Conservation (phyloP, 352 stramenopile genomes). For the Phytophthora syringae region DNA sequence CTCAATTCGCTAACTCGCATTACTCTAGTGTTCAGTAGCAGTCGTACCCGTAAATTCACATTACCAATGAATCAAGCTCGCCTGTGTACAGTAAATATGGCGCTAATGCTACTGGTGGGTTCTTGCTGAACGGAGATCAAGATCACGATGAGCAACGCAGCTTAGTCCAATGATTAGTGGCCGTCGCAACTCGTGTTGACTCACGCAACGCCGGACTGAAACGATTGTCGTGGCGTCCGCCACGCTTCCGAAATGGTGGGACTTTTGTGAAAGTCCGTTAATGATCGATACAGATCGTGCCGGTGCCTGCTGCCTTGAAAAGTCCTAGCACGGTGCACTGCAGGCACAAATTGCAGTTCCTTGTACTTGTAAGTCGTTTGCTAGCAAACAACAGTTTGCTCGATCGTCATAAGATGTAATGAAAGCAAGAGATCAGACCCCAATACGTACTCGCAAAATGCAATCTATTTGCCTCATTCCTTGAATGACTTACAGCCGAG, state of each 20-base stretch:
- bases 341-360: no score
- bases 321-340: no score
- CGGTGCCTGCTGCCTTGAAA: not conserved
- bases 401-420: no score
- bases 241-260: not conserved
- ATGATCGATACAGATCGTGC: slow-evolving; percentile 3
- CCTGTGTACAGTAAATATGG: no score
- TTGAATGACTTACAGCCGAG: not conserved
- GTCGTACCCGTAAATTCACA: not conserved
- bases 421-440: no score
- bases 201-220: not conserved
- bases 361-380: no score
- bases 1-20: slow-evolving; percentile 56
- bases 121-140: slow-evolving; percentile 7
- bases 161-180: not conserved
- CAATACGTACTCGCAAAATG: no score
- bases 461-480: no score
- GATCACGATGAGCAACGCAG: not conserved
- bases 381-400: no score
- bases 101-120: slow-evolving; percentile 33
- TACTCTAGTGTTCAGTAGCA: slow-evolving; percentile 1
- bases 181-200: slow-evolving; percentile 13
- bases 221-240: not conserved
- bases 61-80: not conserved
- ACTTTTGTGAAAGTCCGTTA: not conserved